phyloP scores from a whole-genome alignment of 2,329 filamentous ascomycete species.

The Colletotrichum sojae region DNA sequence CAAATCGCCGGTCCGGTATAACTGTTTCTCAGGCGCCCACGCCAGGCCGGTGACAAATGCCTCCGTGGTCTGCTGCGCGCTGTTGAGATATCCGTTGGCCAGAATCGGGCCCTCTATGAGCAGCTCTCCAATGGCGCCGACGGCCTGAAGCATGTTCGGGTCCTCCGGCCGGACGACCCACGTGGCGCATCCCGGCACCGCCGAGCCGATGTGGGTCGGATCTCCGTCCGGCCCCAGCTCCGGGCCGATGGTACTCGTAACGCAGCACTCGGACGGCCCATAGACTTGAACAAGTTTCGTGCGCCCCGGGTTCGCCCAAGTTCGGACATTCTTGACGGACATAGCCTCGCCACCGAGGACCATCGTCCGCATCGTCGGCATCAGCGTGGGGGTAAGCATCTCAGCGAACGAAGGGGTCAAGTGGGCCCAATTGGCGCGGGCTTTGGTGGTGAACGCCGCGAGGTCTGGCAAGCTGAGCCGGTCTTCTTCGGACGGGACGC shows the following conservation, averaged over 20 bases:
- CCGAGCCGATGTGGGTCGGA: conserved; percentile 51
- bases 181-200: conserved; percentile 20
- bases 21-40: conserved; percentile 69
- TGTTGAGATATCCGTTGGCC: conserved; percentile 75
- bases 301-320: conserved; percentile 57
- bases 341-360: conserved; percentile 67
- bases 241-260: conserved; percentile 20
- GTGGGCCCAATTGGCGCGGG: conserved; percentile 60
- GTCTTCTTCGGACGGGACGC: conserved; percentile 66
- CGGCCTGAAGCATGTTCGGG: conserved; percentile 2
- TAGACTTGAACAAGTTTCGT: conserved; percentile 64
- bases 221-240: conserved; percentile 59
- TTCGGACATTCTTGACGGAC: conserved; percentile 61
- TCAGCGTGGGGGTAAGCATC: conserved; percentile 59
- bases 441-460: not conserved
- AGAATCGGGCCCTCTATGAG: conserved; percentile 44
- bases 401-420: conserved; percentile 66
- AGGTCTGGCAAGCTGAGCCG: conserved; percentile 57
- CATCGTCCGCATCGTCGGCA: conserved; percentile 61
- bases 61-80: conserved; percentile 70
- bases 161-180: conserved; percentile 42
- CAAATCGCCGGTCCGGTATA: conserved; percentile 88
- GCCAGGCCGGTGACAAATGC: conserved; percentile 78
- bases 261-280: conserved; percentile 68
- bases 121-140: conserved; percentile 43